Percentiles rank a stretch among this genome's conserved stretches.
Evolutionary conservation across 1,284 basidiomycete genomes (phyloP).

Genomic region (Pterulicium gracile): DNA sequence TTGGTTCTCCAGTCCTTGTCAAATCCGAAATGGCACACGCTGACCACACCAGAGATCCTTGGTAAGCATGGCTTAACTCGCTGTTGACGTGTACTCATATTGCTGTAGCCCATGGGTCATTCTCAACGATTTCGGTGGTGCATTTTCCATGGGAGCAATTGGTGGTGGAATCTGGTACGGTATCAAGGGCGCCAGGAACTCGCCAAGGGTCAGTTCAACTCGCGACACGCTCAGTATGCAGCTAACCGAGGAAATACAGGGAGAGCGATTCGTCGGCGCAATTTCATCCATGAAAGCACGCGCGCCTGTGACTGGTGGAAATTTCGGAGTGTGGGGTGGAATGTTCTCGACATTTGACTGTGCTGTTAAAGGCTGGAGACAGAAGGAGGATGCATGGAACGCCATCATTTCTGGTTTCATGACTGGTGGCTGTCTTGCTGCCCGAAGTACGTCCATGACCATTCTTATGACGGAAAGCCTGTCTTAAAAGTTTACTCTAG

Average conservation of each 20-base stretch:
- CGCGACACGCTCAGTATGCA: conserved; percentile 2
- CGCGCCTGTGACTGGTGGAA: conserved; percentile 95
- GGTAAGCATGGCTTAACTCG: conserved; percentile 33
- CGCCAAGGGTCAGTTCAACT: conserved; percentile 65
- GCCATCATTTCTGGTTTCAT: conserved; percentile 97
- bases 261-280: conserved; percentile 89
- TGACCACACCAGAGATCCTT: conserved; percentile 90
- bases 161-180: conserved; percentile 99
- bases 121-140: conserved; percentile 96
- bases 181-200: conserved; percentile 96
- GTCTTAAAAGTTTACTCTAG: conserved; percentile 34
- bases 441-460: conserved; percentile 82
- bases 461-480: conserved; percentile 2
- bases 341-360: conserved; percentile 98
- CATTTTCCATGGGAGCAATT: conserved; percentile 91
- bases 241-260: conserved; percentile 33
- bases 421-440: conserved; percentile 93
- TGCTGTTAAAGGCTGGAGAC: conserved; percentile 92
- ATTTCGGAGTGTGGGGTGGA: conserved; percentile 97
- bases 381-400: conserved; percentile 99
- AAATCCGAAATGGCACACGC: conserved; percentile 58
- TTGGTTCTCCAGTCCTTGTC: conserved; percentile 6
- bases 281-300: conserved; percentile 96
- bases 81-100: conserved; percentile 4
- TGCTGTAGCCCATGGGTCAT: conserved; percentile 87